Conservation (phyloP, 2,329 filamentous ascomycete species). For the Chaetomium sp. region DNA sequence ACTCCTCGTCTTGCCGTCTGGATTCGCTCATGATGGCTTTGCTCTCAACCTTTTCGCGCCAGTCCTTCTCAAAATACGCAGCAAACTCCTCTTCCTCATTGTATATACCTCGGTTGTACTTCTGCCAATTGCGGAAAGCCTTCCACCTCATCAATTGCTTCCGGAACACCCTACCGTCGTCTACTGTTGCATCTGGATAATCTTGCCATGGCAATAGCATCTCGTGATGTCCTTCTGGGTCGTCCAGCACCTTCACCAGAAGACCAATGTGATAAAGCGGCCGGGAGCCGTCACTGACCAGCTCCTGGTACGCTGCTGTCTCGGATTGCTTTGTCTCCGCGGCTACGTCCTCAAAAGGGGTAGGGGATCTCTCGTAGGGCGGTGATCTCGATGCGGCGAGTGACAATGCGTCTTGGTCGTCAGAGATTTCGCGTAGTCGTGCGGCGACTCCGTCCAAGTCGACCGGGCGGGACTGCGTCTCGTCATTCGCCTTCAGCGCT, state of each 20-base stretch:
- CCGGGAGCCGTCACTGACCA: conserved; percentile 29
- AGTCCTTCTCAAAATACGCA: conserved; percentile 6
- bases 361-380: conserved; percentile 4
- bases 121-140: conserved; percentile 29
- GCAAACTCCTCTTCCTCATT: conserved; percentile 20
- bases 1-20: background rate
- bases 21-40: background rate
- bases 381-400: background rate
- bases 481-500: background rate
- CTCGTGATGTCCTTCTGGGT: conserved; percentile 23
- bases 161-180: conserved; percentile 21
- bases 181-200: background rate
- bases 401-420: background rate
- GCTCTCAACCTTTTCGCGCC: conserved; percentile 2
- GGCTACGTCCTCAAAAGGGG: background rate
- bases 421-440: conserved; percentile 1
- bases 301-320: conserved; percentile 22
- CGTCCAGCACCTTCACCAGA: conserved; percentile 21
- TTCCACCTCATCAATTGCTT: conserved; percentile 26
- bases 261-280: conserved; percentile 27
- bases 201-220: conserved; percentile 27
- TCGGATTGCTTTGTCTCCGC: conserved; percentile 1
- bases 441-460: conserved; percentile 1
- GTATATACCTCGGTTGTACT: conserved; percentile 21
- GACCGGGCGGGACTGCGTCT: background rate